phyloP scores from a whole-genome alignment of 2,329 filamentous ascomycete genomes.

The Furcasterigmium furcatum region DNA sequence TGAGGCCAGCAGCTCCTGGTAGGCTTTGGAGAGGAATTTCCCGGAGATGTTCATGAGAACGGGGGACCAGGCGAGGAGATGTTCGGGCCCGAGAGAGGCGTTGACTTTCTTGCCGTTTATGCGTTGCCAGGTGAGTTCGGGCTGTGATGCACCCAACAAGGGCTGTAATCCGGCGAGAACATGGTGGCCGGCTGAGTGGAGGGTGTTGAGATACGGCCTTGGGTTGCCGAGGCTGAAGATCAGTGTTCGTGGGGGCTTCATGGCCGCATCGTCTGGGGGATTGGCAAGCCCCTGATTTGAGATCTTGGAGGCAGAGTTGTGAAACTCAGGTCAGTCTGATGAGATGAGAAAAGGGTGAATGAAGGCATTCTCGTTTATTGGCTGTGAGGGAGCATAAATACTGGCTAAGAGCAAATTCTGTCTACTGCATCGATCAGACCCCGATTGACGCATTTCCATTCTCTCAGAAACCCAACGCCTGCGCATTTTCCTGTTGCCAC shows the following conservation, averaged over 20 bases:
- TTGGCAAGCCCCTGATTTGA: no score
- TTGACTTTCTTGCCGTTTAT: constrained; percentile 49
- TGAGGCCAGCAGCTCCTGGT: constrained; percentile 17
- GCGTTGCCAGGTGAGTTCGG: constrained; percentile 43
- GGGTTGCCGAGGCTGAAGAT: constrained; percentile 89
- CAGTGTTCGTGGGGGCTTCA: constrained; percentile 55
- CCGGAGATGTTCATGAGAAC: constrained; percentile 85
- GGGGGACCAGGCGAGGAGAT: constrained; percentile 71
- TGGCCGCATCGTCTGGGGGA: constrained; percentile 36
- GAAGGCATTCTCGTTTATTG: no score
- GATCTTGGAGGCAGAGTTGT: no score
- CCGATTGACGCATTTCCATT: no score
- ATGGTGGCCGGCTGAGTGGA: constrained; percentile 85
- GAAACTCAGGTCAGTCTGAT: no score
- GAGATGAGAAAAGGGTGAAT: no score
- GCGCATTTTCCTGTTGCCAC: no score
- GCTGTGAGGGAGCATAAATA: no score
- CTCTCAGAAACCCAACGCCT: no score
- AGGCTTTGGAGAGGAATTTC: constrained; percentile 51
- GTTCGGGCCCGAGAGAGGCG: constrained; percentile 45
- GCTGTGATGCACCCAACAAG: constrained; percentile 39
- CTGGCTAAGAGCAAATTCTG: no score
- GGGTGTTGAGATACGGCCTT: constrained; percentile 67
- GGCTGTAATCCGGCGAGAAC: constrained; percentile 62
- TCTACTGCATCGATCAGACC: no score